A percentile compares a stretch with the other conserved stretches of the same genome.
Conservation (phyloP, 2,329 filamentous ascomycete genomes). For the Venturia oleaginea region DNA sequence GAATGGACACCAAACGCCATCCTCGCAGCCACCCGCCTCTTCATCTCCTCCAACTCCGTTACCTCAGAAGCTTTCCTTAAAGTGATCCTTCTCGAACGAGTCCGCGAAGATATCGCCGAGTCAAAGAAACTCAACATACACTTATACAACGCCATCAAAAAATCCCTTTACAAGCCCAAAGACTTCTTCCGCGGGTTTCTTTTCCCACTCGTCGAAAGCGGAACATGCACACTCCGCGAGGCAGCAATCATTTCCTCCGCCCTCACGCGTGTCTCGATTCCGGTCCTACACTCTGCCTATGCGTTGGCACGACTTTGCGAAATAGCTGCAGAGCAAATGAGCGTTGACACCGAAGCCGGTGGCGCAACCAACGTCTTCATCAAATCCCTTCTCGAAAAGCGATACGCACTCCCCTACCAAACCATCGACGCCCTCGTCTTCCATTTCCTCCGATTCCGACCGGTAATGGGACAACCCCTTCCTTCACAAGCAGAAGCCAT, state of each 20-base stretch:
- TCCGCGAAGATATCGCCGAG: slow-evolving; percentile 91
- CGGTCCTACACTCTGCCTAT: slow-evolving; percentile 84
- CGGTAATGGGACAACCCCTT: slow-evolving; percentile 19
- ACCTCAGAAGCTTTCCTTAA: slow-evolving; percentile 80
- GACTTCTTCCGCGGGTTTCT: slow-evolving; percentile 96
- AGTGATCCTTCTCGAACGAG: slow-evolving; percentile 75
- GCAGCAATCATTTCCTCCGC: slow-evolving; percentile 86
- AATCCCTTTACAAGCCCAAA: slow-evolving; percentile 83
- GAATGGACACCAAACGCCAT: slow-evolving; percentile 69
- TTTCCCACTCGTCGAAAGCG: slow-evolving; percentile 76
- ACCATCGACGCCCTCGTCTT: slow-evolving; percentile 92
- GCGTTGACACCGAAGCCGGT: slow-evolving; percentile 69
- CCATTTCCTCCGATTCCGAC: slow-evolving; percentile 86
- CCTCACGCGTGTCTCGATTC: slow-evolving; percentile 74
- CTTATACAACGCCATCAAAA: slow-evolving; percentile 88
- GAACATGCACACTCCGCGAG: slow-evolving; percentile 85
- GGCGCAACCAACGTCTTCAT: slow-evolving; percentile 95
- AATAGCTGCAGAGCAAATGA: slow-evolving; percentile 80
- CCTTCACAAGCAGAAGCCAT: slow-evolving; percentile 17
- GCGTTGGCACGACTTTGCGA: slow-evolving; percentile 89
- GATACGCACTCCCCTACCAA: slow-evolving; percentile 90
- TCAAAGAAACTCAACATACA: slow-evolving; percentile 77
- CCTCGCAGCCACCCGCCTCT: slow-evolving; percentile 86
- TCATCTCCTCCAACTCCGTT: slow-evolving; percentile 72
- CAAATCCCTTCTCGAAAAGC: slow-evolving; percentile 86